Conservation (phyloP, 2,329 filamentous ascomycete species). For the Sporothrix dimorphospora region DNA sequence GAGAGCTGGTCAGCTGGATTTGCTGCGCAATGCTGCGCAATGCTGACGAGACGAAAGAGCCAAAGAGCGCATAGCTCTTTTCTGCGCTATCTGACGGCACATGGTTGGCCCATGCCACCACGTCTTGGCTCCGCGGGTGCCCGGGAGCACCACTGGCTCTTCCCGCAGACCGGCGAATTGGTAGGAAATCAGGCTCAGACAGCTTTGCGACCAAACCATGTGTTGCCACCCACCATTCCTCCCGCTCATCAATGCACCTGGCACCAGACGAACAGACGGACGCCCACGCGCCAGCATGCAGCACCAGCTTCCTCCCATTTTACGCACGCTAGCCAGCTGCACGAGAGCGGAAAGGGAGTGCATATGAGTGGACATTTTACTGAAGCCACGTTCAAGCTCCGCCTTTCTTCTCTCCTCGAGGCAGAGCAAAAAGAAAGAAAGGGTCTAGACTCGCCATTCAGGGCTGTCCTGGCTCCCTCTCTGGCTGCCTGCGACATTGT, state of each 20-base stretch:
- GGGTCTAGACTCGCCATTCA: not conserved
- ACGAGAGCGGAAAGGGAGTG: not conserved
- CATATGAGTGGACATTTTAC: not conserved
- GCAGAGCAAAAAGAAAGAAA: not conserved
- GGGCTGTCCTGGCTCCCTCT: constrained; percentile 7
- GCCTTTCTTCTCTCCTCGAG: not conserved
- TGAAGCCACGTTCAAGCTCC: not conserved
- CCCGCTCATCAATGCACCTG: not conserved
- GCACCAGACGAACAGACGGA: constrained; percentile 6
- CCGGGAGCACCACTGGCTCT: constrained; percentile 21
- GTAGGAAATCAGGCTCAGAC: not conserved
- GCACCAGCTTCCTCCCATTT: not conserved
- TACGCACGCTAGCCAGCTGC: not conserved
- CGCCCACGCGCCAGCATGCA: not conserved
- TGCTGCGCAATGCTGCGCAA: no score
- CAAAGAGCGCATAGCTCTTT: not conserved
- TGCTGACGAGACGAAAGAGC: not conserved
- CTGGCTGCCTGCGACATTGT: constrained; percentile 18
- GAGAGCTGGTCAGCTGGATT: not conserved
- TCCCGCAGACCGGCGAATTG: not conserved
- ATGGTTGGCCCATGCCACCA: constrained; percentile 11
- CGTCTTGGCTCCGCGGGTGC: constrained; percentile 9
- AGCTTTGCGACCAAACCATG: not conserved
- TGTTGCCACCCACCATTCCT: not conserved
- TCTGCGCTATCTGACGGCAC: not conserved